A percentile compares a stretch with the other conserved stretches of the same genome.
phyloP scores from a whole-genome alignment of 2,329 filamentous ascomycete species.

The Monosporascus cannonballus region DNA sequence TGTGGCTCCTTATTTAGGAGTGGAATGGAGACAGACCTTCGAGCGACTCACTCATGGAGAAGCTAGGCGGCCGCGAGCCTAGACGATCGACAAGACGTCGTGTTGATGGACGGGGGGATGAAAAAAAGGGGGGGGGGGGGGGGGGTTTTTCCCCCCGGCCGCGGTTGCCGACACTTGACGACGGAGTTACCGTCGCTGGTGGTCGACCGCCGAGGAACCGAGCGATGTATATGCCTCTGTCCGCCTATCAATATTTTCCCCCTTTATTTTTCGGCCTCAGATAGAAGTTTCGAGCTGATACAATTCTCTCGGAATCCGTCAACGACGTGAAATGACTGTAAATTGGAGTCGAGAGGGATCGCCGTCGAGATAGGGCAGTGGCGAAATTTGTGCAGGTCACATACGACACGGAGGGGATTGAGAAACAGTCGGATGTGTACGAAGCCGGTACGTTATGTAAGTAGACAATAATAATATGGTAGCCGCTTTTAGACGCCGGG shows the following conservation, averaged over 20 bases:
- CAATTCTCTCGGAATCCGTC: background rate
- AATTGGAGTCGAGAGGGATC: background rate
- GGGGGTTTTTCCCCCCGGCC: too few species aligned
- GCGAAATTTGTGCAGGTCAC: background rate
- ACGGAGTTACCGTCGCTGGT: slow-evolving; percentile 5
- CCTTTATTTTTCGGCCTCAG: background rate
- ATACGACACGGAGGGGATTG: background rate
- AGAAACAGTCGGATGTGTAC: background rate
- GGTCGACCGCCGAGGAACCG: background rate
- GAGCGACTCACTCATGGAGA: slow-evolving; percentile 22
- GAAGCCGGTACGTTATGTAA: background rate
- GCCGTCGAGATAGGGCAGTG: background rate
- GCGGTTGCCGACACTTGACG: slow-evolving; percentile 14
- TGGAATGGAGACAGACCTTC: slow-evolving; percentile 2
- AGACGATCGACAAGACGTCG: slow-evolving; percentile 23
- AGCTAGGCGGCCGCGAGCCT: slow-evolving; percentile 29
- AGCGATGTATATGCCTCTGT: background rate
- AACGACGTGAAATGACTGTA: background rate
- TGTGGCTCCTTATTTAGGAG: background rate
- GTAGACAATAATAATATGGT: background rate
- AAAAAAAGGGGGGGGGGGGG: slow-evolving; percentile 10
- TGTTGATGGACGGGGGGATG: slow-evolving; percentile 6
- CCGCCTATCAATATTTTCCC: background rate
- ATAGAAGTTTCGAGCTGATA: background rate
- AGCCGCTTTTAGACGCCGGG: too few species aligned